Evolutionary conservation across 2,329 filamentous ascomycete genomes (phyloP).

Genomic region (Stylonectria norvegica): DNA sequence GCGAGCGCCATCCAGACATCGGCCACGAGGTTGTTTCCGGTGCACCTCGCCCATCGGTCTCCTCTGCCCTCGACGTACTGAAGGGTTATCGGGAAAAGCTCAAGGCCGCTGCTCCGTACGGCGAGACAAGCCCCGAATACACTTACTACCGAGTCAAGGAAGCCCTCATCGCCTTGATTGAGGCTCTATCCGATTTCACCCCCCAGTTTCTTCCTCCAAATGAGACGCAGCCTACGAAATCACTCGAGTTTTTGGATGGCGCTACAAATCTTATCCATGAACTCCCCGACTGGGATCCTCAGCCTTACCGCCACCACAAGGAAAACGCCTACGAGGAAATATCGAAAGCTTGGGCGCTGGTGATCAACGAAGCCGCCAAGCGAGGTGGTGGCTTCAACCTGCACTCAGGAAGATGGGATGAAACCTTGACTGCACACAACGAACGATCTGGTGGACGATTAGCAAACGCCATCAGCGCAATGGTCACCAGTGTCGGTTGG

Average conservation of each 20-base stretch:
- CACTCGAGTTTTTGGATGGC: conserved; percentile 82
- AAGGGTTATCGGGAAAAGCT: conserved; percentile 77
- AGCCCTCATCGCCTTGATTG: conserved; percentile 73
- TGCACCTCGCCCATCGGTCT: conserved; percentile 82
- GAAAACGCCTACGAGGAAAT: conserved; percentile 96
- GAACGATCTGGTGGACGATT: conserved; percentile 80
- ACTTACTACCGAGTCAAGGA: conserved; percentile 90
- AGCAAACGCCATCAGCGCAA: conserved; percentile 72
- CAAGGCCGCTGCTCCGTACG: conserved; percentile 78
- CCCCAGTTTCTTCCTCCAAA: conserved; percentile 92
- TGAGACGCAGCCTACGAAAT: conserved; percentile 78
- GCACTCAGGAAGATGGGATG: conserved; percentile 89
- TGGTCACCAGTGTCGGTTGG: conserved; percentile 75
- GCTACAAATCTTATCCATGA: conserved; percentile 87
- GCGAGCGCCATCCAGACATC: conserved; percentile 83
- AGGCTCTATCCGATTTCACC: conserved; percentile 90
- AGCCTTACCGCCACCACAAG: conserved; percentile 86
- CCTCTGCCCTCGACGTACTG: conserved; percentile 75
- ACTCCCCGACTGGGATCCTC: conserved; percentile 86
- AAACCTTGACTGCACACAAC: conserved; percentile 82
- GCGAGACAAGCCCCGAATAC: conserved; percentile 83
- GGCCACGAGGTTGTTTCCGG: conserved; percentile 77
- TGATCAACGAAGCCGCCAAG: conserved; percentile 88
- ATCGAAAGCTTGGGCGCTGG: conserved; percentile 85
- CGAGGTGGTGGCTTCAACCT: conserved; percentile 85